These are phyloP conservation scores for Lathyrus tuberosus DNA, from an alignment of 306 rosid genomes.

Conservation along the genomic window DNA sequence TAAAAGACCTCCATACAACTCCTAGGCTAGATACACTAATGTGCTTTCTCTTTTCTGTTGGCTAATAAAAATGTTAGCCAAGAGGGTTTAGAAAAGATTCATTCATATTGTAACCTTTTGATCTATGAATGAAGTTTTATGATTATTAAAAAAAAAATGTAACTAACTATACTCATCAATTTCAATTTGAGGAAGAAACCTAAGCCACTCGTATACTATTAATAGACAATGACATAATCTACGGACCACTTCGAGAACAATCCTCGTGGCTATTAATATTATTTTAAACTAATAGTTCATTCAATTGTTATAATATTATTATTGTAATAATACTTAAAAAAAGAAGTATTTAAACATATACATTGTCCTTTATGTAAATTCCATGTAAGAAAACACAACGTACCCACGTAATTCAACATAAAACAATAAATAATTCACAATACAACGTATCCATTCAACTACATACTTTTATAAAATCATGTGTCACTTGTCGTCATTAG, in stretches of 20 bases:
- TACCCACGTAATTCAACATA: neutral
- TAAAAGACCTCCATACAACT: too few relatives aligned
- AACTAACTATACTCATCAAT: neutral
- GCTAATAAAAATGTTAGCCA: too few relatives aligned
- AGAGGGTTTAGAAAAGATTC: too few relatives aligned
- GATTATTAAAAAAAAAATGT: too few relatives aligned
- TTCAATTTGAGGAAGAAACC: neutral
- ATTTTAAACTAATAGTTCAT: neutral
- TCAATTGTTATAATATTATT: too few relatives aligned
- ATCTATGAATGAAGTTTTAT: too few relatives aligned
- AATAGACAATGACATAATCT: neutral
- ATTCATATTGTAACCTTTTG: too few relatives aligned
- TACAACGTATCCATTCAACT: neutral
- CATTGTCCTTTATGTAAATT: neutral
- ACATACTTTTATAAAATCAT: neutral
- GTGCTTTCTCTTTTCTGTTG: too few relatives aligned
- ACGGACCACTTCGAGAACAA: neutral
- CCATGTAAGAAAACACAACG: neutral
- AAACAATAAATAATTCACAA: neutral
- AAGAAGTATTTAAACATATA: too few relatives aligned
- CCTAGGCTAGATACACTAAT: too few relatives aligned
- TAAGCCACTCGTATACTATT: neutral
- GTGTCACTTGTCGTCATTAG: neutral
- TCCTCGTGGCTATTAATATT: neutral
- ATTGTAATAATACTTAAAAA: too few relatives aligned